Base-by-base conservation (phyloP, 441 rosid species). In the Kokia cookei region DNA sequence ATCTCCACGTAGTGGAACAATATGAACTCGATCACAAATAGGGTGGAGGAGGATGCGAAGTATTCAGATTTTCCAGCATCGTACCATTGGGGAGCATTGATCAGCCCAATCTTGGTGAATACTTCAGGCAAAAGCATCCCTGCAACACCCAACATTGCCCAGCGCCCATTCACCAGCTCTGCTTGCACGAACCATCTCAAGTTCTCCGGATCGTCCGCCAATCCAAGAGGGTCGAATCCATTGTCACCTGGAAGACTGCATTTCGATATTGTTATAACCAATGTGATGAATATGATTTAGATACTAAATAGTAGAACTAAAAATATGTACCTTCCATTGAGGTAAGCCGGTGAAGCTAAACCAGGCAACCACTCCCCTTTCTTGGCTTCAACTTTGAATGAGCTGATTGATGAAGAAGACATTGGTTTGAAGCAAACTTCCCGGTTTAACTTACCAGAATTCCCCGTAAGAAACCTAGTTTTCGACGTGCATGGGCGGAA, bases 1-100 rank as follows among this genome's bases (percentile, higher is more conserved):
- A 94, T 92, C 94, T 94, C 98, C 79, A 92, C 97, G 72, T 94
- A 94, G 75, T 94, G 97, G 82, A 94, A 94, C 83, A 94, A 73
- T 14, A 94, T 94, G 89, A 94, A 94, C 82, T 94, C 97, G 43
- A 94, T 94, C 61, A 94, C 98, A 47, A 94, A 94, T 59, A 94
- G 85, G 32, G 97, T 94, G 0, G 97, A 91, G 0, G 98, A 94
- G 0, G 95, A 91, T 5, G 98, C 98, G 55, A 94, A 92, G 72
- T 94, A 94, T 76, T 92, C 90, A 51, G 61, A 82, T 84, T 94
- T 94, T 12, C 98, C 98, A 0, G 97, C 98, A 15, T 94, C 93
- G 12, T 83, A 94, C 98, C 98, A 94, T 43, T 85, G 51, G 0
- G 97, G 98, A 65, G 14, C 94, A 60, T 90, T 89, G 13, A 92